Evolutionary conservation across 164 flowering plant species (phyloP), one percentile per base, ranked within the genome.

Genomic region (Umbellularia californica): DNA sequence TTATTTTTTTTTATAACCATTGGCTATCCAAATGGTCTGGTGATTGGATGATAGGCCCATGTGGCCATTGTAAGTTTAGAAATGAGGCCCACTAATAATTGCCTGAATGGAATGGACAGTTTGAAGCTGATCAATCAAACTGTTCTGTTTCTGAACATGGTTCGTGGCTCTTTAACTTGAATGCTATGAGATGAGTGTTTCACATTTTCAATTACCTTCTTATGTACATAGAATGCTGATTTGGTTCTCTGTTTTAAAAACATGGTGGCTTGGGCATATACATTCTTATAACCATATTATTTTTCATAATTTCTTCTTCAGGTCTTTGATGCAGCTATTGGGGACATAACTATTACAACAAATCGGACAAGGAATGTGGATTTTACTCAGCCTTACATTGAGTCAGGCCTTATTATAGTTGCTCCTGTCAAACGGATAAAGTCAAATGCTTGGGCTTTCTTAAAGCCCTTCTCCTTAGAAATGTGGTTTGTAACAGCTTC

Each of bases 311-410:
- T 78, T 73, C 58, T 69, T 77, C 50, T 77, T 72, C 92, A 95
- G 99, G 80, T 77, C 13, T 89, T 69, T 81, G 99, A 95, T 92
- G 97, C 97, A 64, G 97, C 86, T 70, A 90, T 95, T 77, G 99
- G 99, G 19, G 99, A 95, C 75, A 74, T 95, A 22, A 88, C 97
- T 2, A 93, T 95, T 75, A 77, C 77, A 12, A 90, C 99, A 76
- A 90, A 90, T 75, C 81, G 99, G 80, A 93, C 97, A 62, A 87
- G 81, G 77, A 81, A 88, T 71, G 97, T 89, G 70, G 99, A 95
- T 78, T 95, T 93, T 73, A 93, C 99, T 2, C 99, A 95, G 79
- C 99, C 99, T 70, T 95, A 27, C 80, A 80, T 86, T 81, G 94
- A 85, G 76, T 92, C 99, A 17, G 99, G 99, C 69, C 92, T 95